Conservation (phyloP, 2,329 filamentous ascomycete genomes). For the Pyrenophora graminea region DNA sequence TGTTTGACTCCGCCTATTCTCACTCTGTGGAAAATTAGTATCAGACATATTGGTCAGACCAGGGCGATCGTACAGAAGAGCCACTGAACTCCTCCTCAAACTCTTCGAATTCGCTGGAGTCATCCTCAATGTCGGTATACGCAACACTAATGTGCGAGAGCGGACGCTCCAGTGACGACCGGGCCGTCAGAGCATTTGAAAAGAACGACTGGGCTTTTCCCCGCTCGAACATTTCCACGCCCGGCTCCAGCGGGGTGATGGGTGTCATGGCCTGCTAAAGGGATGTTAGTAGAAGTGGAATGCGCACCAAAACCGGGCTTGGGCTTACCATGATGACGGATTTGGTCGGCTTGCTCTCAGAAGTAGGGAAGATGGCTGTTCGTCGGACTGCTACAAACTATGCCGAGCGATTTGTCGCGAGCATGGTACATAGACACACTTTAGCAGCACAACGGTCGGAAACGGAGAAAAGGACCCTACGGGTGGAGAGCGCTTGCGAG, state of each 20-base stretch:
- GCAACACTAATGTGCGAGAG: conserved; percentile 76
- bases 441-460: conserved; percentile 38
- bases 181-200: conserved; percentile 46
- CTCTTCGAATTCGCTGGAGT: conserved; percentile 49
- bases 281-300: conserved; percentile 25
- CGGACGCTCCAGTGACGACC: conserved; percentile 58
- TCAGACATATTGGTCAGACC: conserved; percentile 13
- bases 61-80: conserved; percentile 64
- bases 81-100: conserved; percentile 59
- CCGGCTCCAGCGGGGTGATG: conserved; percentile 49
- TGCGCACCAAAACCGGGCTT: conserved; percentile 9
- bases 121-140: conserved; percentile 74
- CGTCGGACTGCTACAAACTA: conserved; percentile 26
- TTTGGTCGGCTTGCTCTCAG: conserved; percentile 26
- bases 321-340: conserved; percentile 44
- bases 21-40: conserved; percentile 54
- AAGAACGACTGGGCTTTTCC: conserved; percentile 63
- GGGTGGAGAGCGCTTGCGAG: conserved; percentile 49
- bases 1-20: conserved; percentile 71
- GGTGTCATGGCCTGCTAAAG: conserved; percentile 52
- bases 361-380: conserved; percentile 18
- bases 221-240: conserved; percentile 56
- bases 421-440: conserved; percentile 37
- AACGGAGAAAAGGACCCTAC: conserved; percentile 46
- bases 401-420: conserved; percentile 24